phyloP scores from a whole-genome alignment of 2,329 filamentous ascomycete species.

The Tolypocladium amazonense region DNA sequence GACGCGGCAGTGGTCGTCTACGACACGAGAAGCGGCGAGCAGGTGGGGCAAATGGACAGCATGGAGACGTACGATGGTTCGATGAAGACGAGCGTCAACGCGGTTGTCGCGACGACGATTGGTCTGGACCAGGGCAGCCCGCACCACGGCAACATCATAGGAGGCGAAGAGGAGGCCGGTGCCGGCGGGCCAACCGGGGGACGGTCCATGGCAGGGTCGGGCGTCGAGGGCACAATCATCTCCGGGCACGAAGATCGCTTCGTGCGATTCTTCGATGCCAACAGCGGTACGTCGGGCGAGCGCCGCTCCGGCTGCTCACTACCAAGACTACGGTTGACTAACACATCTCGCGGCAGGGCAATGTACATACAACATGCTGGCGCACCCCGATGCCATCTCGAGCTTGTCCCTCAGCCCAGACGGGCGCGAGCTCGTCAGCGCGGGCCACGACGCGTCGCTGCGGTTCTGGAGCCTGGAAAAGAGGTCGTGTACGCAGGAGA shows the following conservation, averaged over 20 bases:
- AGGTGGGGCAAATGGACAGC: constrained; percentile 86
- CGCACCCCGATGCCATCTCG: constrained; percentile 87
- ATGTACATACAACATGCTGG: constrained; percentile 98
- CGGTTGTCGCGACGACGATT: constrained; percentile 77
- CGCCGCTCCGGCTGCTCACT: neutral
- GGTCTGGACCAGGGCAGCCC: constrained; percentile 61
- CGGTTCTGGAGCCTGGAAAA: constrained; percentile 98
- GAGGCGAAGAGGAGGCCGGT: constrained; percentile 64
- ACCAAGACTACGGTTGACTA: constrained; percentile 2
- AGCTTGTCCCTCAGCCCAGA: constrained; percentile 86
- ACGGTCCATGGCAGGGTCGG: constrained; percentile 55
- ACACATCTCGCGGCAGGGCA: constrained; percentile 52
- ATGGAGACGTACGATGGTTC: constrained; percentile 89
- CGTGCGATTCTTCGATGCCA: constrained; percentile 95
- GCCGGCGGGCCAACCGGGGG: constrained; percentile 67
- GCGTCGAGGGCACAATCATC: constrained; percentile 87
- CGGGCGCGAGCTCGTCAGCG: constrained; percentile 86
- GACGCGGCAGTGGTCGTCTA: constrained; percentile 88
- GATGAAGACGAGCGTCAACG: constrained; percentile 68
- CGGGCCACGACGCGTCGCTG: constrained; percentile 88
- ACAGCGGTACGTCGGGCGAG: constrained; percentile 66
- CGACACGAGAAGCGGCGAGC: constrained; percentile 84
- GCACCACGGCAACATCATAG: constrained; percentile 42
- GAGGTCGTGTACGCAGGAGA: constrained; percentile 87
- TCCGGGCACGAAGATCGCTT: constrained; percentile 95